These are phyloP conservation scores for Mucor saturninus DNA, from an alignment of 371 early-diverging fungal genomes.

Conservation along the genomic window DNA sequence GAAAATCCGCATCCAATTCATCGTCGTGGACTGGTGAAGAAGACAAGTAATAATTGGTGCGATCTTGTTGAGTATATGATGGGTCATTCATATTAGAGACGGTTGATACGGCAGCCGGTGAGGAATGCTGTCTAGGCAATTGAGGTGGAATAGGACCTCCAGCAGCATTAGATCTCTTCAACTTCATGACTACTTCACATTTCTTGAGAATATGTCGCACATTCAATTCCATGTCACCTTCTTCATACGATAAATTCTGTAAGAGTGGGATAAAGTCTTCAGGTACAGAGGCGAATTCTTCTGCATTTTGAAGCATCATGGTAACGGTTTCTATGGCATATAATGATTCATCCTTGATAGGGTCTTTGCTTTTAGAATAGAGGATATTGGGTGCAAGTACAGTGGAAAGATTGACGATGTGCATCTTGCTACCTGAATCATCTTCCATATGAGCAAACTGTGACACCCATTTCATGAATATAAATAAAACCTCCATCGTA, in stretches of 20 bases:
- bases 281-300: conserved; percentile 78
- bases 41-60: conserved; percentile 14
- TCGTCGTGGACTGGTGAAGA: conserved; percentile 21
- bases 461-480: conserved; percentile 86
- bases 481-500: conserved; percentile 84
- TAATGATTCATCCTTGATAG: conserved; percentile 61
- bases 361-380: conserved; percentile 84
- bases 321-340: conserved; percentile 77
- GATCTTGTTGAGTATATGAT: conserved; percentile 1
- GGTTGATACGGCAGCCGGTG: conserved; percentile 37
- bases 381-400: conserved; percentile 94
- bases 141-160: conserved; percentile 31
- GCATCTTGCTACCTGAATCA: conserved; percentile 83
- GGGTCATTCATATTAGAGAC: background rate
- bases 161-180: conserved; percentile 43
- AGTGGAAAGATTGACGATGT: conserved; percentile 85
- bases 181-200: conserved; percentile 64
- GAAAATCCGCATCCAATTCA: background rate
- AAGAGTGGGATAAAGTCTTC: conserved; percentile 69
- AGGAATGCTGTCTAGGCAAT: conserved; percentile 39
- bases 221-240: conserved; percentile 60
- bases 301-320: conserved; percentile 74
- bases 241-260: conserved; percentile 58
- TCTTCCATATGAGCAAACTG: conserved; percentile 56
- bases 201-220: conserved; percentile 69